Conservation (phyloP, 179 eudicot genomes). For the Vitellaria paradoxa region DNA sequence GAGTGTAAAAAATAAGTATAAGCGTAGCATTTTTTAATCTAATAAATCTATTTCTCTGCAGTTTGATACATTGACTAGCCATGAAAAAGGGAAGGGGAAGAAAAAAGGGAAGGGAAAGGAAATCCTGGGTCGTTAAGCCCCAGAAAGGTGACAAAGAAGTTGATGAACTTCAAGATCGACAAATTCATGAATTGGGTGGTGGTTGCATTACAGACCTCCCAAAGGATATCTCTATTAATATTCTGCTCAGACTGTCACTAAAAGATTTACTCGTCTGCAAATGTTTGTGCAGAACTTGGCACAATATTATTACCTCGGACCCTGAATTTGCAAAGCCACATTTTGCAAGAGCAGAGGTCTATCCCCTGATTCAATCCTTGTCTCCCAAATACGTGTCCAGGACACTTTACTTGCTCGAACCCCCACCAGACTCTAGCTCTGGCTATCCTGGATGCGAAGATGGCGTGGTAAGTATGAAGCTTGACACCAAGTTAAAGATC, state of each 20-base stretch:
- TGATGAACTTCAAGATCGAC: not conserved
- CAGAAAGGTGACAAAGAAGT: not conserved
- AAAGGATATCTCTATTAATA: not conserved
- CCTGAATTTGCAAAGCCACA: constrained; percentile 6
- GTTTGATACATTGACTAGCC: too few species aligned
- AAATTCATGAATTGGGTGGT: not conserved
- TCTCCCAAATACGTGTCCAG: not conserved
- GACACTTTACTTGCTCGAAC: constrained; percentile 13
- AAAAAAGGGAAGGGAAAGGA: not conserved
- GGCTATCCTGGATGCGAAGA: too few species aligned
- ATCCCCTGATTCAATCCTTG: not conserved
- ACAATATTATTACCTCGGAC: not conserved
- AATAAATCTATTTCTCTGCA: too few species aligned
- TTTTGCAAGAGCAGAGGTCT: not conserved
- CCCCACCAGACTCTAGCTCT: not conserved
- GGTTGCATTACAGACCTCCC: constrained; percentile 5
- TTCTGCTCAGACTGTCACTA: too few species aligned
- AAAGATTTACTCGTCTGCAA: not conserved
- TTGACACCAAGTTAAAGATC: constrained; percentile 6
- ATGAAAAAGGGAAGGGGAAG: too few species aligned
- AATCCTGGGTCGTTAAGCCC: not conserved
- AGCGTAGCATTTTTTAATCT: too few species aligned
- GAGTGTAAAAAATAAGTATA: too few species aligned
- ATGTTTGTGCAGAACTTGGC: constrained; percentile 2
- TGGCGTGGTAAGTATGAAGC: not conserved